phyloP scores from a whole-genome alignment of 2,329 filamentous ascomycete genomes.

The Pseudohalonectria lignicola region DNA sequence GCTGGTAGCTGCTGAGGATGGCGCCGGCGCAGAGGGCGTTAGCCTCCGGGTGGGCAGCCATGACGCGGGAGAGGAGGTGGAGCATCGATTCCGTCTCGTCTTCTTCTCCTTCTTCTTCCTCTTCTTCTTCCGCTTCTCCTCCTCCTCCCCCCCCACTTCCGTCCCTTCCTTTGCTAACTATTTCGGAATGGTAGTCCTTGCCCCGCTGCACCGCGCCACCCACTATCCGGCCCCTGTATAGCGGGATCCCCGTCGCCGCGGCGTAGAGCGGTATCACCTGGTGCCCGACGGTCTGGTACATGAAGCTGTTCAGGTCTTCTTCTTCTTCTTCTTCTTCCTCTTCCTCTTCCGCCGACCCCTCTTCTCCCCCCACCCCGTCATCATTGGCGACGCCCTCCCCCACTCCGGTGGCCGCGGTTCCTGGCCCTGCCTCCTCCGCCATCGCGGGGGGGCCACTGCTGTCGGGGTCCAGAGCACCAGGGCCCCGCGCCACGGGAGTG shows the following conservation, averaged over 20 bases:
- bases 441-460: neutral
- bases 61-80: conserved; percentile 58
- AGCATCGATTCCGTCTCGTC: conserved; percentile 89
- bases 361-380: conserved; percentile 1
- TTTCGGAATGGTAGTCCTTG: conserved; percentile 53
- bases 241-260: conserved; percentile 64
- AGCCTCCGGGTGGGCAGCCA: conserved; percentile 60
- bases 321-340: conserved; percentile 24
- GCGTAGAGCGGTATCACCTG: conserved; percentile 77
- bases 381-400: neutral
- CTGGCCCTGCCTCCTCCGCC: neutral
- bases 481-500: too few relatives aligned
- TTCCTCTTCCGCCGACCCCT: conserved; percentile 19
- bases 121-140: conserved; percentile 6
- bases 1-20: conserved; percentile 90
- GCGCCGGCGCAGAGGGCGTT: conserved; percentile 86
- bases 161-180: conserved; percentile 7
- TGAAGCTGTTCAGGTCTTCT: conserved; percentile 86
- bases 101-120: conserved; percentile 12
- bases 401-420: neutral
- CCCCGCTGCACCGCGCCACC: conserved; percentile 61
- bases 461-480: too few relatives aligned
- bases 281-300: conserved; percentile 98
- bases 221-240: conserved; percentile 69
- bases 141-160: conserved; percentile 7